Base-by-base conservation (phyloP, 805 yeast genomes). In the Yamadazyma philogaea region DNA sequence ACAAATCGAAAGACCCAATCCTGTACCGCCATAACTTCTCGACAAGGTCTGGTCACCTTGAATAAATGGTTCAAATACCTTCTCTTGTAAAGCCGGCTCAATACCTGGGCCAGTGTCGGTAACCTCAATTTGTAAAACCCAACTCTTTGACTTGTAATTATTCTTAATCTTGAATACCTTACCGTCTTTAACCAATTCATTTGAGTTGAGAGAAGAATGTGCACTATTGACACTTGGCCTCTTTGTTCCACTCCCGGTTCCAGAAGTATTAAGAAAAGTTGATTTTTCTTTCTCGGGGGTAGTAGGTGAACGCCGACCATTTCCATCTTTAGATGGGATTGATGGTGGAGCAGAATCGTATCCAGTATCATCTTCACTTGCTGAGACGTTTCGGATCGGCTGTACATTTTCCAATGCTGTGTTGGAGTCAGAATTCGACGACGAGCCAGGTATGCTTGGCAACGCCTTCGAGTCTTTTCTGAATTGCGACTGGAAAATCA, bases 1-100 rank as follows among this genome's bases (percentile, higher is more conserved):
- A 64, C 97, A 93, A 55, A 91, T 91, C 1, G 82, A 75, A 34
- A 91, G 74, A 1, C 99, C 99, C 37, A 91, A 70, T 2, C 98
- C 99, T 0, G 97, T 93, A 51, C 99, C 99, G 45, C 98, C 97
- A 57, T 85, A 83, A 44, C 90, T 87, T 56, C 96, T 75, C 4
- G 96, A 86, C 20, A 88, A 70, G 0, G 96, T 88, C 61, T 89
- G 96, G 57, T 91, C 98, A 40, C 98, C 99, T 66, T 91, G 99
- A 15, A 90, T 89, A 68, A 91, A 91, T 1, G 98, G 97, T 55
- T 93, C 97, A 61, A 91, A 91, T 1, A 91, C 95, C 47, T 84
- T 80, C 34, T 81, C 81, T 55, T 87, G 96, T 42, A 89, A 63
- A 1, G 82, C 79, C 11, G 83, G 81, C 31, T 87, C 95, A 40